Conservation (phyloP, 345 rosid species). For the Conringia planisiliqua region DNA sequence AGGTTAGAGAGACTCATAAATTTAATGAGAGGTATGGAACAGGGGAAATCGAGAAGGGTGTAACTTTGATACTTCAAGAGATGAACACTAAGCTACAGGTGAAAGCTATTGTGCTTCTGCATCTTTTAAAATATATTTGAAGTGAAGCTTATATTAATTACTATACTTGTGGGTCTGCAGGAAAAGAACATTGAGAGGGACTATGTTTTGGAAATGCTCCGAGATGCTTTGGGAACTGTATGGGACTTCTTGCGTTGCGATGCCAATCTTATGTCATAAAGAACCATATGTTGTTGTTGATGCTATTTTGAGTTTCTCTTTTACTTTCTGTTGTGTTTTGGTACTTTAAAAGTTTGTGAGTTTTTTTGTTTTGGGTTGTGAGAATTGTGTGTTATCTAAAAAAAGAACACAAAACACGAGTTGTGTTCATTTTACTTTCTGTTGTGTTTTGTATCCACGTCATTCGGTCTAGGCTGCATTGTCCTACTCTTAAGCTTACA, state of each 20-base stretch:
- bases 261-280: neutral
- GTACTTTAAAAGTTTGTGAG: neutral
- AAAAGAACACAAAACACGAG: neutral
- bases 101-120: neutral
- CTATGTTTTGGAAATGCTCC: conserved; percentile 5
- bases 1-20: conserved; percentile 49
- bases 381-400: neutral
- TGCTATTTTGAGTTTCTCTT: neutral
- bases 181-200: conserved; percentile 7
- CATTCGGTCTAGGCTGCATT: neutral
- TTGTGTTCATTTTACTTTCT: neutral
- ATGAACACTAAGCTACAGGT: conserved; percentile 36
- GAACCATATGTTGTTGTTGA: neutral
- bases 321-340: neutral
- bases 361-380: neutral
- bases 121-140: neutral
- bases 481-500: neutral
- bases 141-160: neutral
- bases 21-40: conserved; percentile 37
- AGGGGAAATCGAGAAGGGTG: conserved; percentile 36
- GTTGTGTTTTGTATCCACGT: neutral
- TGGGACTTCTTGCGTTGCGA: conserved; percentile 17
- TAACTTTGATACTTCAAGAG: conserved; percentile 44
- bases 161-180: conserved; percentile 15
- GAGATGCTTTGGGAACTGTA: neutral